A percentile compares a stretch with the other conserved stretches of the same genome.
phyloP scores from a whole-genome alignment of 208 protist genomes.

The Strigomonas culicis region DNA sequence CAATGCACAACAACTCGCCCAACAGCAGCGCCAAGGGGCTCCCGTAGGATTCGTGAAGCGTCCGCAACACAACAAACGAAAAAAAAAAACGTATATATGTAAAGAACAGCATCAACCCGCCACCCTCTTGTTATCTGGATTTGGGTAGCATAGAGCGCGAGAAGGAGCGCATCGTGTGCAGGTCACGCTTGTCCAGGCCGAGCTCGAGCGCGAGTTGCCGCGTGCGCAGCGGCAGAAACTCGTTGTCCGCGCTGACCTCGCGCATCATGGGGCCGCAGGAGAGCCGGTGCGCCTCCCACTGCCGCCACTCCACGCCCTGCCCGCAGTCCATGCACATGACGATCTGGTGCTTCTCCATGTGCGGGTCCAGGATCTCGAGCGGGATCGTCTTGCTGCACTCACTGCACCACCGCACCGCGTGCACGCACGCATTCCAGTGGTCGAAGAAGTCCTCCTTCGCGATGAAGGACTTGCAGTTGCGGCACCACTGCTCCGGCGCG shows the following conservation, averaged over 20 bases:
- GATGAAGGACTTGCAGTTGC: conserved; percentile 88
- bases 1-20: no score
- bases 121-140: conserved; percentile 15
- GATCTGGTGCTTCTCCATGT: conserved; percentile 88
- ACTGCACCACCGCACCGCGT: conserved; percentile 78
- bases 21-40: no score
- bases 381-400: conserved; percentile 80
- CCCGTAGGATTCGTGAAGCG: no score
- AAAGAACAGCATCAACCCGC: no score
- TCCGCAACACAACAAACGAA: no score
- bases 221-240: conserved; percentile 82
- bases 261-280: conserved; percentile 86
- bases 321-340: conserved; percentile 90
- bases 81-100: no score
- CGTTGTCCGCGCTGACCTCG: conserved; percentile 85
- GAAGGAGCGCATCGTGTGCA: conserved; percentile 79
- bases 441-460: conserved; percentile 52
- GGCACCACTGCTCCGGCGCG: conserved; percentile 80
- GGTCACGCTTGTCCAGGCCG: conserved; percentile 83
- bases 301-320: conserved; percentile 80
- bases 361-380: conserved; percentile 72
- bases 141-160: conserved; percentile 52
- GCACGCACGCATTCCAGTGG: conserved; percentile 77
- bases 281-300: conserved; percentile 86
- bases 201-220: conserved; percentile 82